Conservation (phyloP, 2,329 filamentous ascomycete species). For the Diatrype stigma region DNA sequence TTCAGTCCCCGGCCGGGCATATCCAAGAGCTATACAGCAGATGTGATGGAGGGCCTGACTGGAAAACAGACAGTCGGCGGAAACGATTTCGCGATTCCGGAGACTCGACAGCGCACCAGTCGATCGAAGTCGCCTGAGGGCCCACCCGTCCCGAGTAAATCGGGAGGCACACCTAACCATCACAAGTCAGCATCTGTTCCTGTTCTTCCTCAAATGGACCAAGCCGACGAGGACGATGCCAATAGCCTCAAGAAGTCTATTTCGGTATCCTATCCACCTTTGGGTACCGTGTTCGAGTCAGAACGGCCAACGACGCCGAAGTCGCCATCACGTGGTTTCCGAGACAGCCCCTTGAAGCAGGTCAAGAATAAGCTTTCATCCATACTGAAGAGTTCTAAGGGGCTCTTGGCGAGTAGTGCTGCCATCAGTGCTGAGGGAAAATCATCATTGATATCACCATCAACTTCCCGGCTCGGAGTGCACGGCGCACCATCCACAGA, state of each 20-base stretch:
- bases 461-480: slow-evolving; percentile 41
- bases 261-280: slow-evolving; percentile 54
- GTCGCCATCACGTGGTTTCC: slow-evolving; percentile 51
- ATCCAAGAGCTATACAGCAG: slow-evolving; percentile 57
- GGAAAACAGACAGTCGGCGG: slow-evolving; percentile 46
- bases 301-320: slow-evolving; percentile 45
- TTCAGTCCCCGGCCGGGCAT: slow-evolving; percentile 48
- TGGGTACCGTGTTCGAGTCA: slow-evolving; percentile 44
- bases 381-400: slow-evolving; percentile 82
- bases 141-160: slow-evolving; percentile 25
- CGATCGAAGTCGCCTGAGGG: slow-evolving; percentile 33
- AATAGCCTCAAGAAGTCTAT: slow-evolving; percentile 53
- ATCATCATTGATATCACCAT: slow-evolving; percentile 52
- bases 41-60: slow-evolving; percentile 55
- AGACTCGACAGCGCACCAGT: slow-evolving; percentile 32
- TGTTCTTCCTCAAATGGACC: slow-evolving; percentile 35
- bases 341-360: slow-evolving; percentile 80
- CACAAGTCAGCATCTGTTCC: slow-evolving; percentile 63
- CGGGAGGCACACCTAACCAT: slow-evolving; percentile 40
- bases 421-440: slow-evolving; percentile 61
- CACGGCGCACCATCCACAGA: slow-evolving; percentile 46
- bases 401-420: slow-evolving; percentile 75
- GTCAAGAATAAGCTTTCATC: slow-evolving; percentile 92
- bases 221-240: slow-evolving; percentile 22
- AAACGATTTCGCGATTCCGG: slow-evolving; percentile 41